phyloP scores from a whole-genome alignment of 1,284 basidiomycete genomes.

The Austroboletus novae-zelandiae region DNA sequence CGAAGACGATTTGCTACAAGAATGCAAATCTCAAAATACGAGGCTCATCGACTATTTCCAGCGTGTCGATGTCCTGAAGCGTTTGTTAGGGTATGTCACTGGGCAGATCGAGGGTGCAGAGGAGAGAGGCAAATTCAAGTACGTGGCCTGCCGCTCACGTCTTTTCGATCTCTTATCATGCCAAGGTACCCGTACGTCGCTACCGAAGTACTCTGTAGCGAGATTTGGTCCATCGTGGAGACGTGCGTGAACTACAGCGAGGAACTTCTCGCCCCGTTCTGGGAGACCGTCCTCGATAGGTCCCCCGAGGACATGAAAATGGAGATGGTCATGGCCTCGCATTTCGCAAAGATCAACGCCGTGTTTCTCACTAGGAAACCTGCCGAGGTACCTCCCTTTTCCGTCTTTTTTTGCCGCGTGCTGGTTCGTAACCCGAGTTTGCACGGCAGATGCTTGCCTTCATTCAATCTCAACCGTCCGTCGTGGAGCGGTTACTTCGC shows the following conservation, averaged over 20 bases:
- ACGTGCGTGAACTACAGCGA: slow-evolving; percentile 76
- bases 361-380: slow-evolving; percentile 87
- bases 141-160: slow-evolving; percentile 31
- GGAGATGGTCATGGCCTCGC: slow-evolving; percentile 73
- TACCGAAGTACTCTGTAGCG: slow-evolving; percentile 94
- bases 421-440: slow-evolving; percentile 8
- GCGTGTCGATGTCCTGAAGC: slow-evolving; percentile 75
- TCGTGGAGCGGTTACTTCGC: slow-evolving; percentile 81
- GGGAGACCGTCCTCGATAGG: slow-evolving; percentile 87
- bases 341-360: slow-evolving; percentile 88
- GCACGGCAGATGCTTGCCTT: slow-evolving; percentile 83
- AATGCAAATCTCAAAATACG: slow-evolving; percentile 94
- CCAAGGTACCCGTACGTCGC: slow-evolving; percentile 89
- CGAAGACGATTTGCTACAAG: slow-evolving; percentile 91
- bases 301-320: slow-evolving; percentile 77
- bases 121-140: slow-evolving; percentile 70
- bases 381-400: slow-evolving; percentile 64
- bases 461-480: slow-evolving; percentile 79
- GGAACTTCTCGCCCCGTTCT: slow-evolving; percentile 80
- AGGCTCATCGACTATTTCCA: slow-evolving; percentile 85
- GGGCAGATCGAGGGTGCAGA: slow-evolving; percentile 82
- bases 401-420: slow-evolving; percentile 4
- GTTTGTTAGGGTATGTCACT: slow-evolving; percentile 80
- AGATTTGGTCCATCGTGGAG: slow-evolving; percentile 93
- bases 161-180: slow-evolving; percentile 4